These are phyloP conservation scores for Coprinopsis marcescibilis DNA, from an alignment of 768 basidiomycete species.

Conservation along the genomic window DNA sequence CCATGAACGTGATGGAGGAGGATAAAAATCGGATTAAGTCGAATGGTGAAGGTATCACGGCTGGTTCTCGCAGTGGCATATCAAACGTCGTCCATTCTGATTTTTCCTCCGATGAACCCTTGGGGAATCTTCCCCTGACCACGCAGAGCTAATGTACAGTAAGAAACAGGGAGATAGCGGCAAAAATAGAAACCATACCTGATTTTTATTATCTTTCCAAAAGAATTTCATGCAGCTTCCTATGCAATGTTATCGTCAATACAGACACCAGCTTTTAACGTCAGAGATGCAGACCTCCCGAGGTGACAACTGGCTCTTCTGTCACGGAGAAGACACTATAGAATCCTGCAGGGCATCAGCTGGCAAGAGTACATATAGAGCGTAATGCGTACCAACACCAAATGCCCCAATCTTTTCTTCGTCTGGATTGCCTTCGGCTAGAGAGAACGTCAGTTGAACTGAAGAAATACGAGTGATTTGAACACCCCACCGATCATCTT, in stretches of 20 bases:
- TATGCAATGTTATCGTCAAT: conserved; percentile 26
- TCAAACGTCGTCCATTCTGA: conserved; percentile 81
- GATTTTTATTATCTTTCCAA: conserved; percentile 92
- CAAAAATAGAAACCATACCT: conserved; percentile 39
- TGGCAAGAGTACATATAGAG: too few relatives aligned
- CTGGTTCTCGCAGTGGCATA: conserved; percentile 79
- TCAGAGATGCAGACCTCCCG: conserved; percentile 49
- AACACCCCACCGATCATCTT: conserved; percentile 73
- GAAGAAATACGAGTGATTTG: background rate
- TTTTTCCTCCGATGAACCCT: conserved; percentile 21
- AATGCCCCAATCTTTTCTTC: conserved; percentile 96
- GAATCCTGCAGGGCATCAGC: conserved; percentile 39
- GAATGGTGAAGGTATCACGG: conserved; percentile 74
- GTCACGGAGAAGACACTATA: conserved; percentile 81
- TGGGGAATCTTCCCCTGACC: conserved; percentile 67
- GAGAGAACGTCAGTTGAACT: background rate
- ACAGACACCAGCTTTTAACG: conserved; percentile 11
- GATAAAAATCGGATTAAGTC: conserved; percentile 87
- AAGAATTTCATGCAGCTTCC: conserved; percentile 94
- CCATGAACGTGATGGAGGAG: conserved; percentile 93
- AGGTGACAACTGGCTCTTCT: conserved; percentile 77
- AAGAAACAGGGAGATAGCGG: conserved; percentile 1
- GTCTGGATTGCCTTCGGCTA: conserved; percentile 90
- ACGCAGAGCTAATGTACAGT: conserved; percentile 58
- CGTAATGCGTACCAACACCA: conserved; percentile 58